Conservation (phyloP, 1,284 basidiomycete genomes). For the Irpex lacteus region DNA sequence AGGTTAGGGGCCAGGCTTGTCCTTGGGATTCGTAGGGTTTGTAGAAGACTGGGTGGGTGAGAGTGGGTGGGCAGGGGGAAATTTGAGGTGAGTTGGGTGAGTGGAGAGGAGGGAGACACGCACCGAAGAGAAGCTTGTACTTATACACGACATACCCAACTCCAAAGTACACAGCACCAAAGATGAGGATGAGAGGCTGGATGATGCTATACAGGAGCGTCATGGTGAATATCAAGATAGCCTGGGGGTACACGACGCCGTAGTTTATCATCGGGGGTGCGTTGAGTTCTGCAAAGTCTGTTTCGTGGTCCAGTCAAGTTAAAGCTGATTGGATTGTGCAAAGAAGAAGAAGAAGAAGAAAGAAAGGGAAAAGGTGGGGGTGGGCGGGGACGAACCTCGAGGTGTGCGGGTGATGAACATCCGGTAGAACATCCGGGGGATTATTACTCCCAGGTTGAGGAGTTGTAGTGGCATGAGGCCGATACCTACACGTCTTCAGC, state of each 20-base stretch:
- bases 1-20: conserved; percentile 93
- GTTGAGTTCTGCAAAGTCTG: too few species aligned
- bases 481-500: conserved; percentile 70
- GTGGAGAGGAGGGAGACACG: conserved; percentile 21
- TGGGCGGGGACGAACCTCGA: conserved; percentile 63
- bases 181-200: conserved; percentile 90
- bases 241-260: conserved; percentile 90
- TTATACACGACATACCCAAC: conserved; percentile 95
- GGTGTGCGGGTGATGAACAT: conserved; percentile 81
- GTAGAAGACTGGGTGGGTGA: conserved; percentile 68
- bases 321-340: too few species aligned
- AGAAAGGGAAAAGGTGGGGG: too few species aligned
- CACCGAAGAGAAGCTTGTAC: conserved; percentile 93
- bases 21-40: conserved; percentile 92
- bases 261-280: conserved; percentile 97
- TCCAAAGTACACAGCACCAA: conserved; percentile 94
- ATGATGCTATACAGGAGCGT: conserved; percentile 94
- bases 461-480: conserved; percentile 95
- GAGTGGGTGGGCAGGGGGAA: neutral
- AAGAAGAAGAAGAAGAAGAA: too few species aligned
- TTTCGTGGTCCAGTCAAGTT: too few species aligned
- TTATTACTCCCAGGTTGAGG: conserved; percentile 82
- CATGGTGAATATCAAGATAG: conserved; percentile 93
- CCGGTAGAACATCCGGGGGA: conserved; percentile 71
- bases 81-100: too few species aligned